phyloP scores from a whole-genome alignment of 495 filamentous ascomycete genomes.

The Aspergillus cavernicola region DNA sequence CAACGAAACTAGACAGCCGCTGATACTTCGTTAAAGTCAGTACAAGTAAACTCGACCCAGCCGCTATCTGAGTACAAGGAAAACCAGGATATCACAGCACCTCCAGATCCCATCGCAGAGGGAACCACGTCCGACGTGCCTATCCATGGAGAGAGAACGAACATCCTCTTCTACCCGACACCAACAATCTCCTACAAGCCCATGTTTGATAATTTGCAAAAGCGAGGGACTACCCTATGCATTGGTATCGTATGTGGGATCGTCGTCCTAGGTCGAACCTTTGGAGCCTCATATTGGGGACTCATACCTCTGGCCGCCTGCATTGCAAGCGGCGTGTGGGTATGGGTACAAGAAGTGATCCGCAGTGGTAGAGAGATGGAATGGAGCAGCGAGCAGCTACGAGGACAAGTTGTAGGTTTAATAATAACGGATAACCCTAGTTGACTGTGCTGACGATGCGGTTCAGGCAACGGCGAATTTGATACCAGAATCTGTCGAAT shows the following conservation, averaged over 20 bases:
- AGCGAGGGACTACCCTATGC: slow-evolving; percentile 62
- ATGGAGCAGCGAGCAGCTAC: slow-evolving; percentile 81
- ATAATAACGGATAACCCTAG: no score
- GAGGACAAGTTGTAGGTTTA: slow-evolving; percentile 69
- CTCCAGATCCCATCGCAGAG: slow-evolving; percentile 76
- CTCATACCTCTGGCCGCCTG: slow-evolving; percentile 67
- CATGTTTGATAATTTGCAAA: slow-evolving; percentile 75
- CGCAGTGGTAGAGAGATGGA: slow-evolving; percentile 77
- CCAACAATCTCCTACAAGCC: slow-evolving; percentile 82
- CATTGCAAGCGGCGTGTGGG: slow-evolving; percentile 69
- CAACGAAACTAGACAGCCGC: slow-evolving; percentile 11
- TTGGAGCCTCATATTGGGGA: slow-evolving; percentile 72
- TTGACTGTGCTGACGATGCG: not conserved
- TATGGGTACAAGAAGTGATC: slow-evolving; percentile 87
- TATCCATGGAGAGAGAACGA: slow-evolving; percentile 93
- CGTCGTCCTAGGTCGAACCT: slow-evolving; percentile 70
- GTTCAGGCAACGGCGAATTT: slow-evolving; percentile 70
- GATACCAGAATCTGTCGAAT: slow-evolving; percentile 89
- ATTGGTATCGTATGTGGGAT: slow-evolving; percentile 66
- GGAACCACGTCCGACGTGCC: slow-evolving; percentile 87
- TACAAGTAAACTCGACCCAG: slow-evolving; percentile 61
- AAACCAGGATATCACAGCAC: slow-evolving; percentile 85
- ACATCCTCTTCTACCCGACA: slow-evolving; percentile 92
- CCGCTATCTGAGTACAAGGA: slow-evolving; percentile 70
- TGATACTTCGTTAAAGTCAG: slow-evolving; percentile 32